phyloP scores from a whole-genome alignment of 208 protist genomes.

The Acanthamoeba castellanii region DNA sequence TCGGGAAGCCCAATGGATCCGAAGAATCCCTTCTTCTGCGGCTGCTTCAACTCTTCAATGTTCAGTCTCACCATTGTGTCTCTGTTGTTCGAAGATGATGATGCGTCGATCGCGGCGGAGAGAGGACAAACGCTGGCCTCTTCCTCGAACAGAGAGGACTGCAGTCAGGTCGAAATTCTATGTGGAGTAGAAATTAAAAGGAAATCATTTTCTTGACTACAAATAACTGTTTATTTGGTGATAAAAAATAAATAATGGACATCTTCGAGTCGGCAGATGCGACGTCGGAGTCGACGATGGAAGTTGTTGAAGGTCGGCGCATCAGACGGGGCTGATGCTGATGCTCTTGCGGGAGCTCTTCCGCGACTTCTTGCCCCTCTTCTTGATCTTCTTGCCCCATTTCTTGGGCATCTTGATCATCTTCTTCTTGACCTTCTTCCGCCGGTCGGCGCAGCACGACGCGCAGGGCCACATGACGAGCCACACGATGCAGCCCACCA shows the following conservation, averaged over 20 bases:
- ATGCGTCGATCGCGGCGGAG: not conserved
- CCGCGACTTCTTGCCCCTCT: slow-evolving; percentile 32
- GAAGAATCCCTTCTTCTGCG: slow-evolving; percentile 32
- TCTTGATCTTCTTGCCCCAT: slow-evolving; percentile 58
- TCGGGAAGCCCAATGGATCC: not conserved
- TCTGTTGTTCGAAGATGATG: not conserved
- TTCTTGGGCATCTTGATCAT: slow-evolving; percentile 60
- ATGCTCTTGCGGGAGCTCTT: slow-evolving; percentile 41
- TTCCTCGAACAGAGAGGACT: too few relatives aligned
- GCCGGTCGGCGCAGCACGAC: not conserved
- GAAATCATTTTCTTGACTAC: too few relatives aligned
- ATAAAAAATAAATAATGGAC: slow-evolving; percentile 46
- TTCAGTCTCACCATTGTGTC: slow-evolving; percentile 18
- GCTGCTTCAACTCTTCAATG: slow-evolving; percentile 35
- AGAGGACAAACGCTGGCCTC: too few relatives aligned
- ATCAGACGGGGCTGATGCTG: slow-evolving; percentile 6
- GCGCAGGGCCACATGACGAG: not conserved
- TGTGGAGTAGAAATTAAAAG: too few relatives aligned
- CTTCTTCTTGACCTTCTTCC: slow-evolving; percentile 58
- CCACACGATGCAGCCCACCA: slow-evolving; percentile 44
- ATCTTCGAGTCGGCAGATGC: too few relatives aligned
- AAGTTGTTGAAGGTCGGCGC: not conserved
- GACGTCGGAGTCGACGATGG: not conserved
- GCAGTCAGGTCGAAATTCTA: too few relatives aligned
- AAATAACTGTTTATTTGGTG: too few relatives aligned